These are phyloP conservation scores for Saposhnikovia divaricata DNA, from an alignment of 129 eudicot genomes.

Conservation along the genomic window DNA sequence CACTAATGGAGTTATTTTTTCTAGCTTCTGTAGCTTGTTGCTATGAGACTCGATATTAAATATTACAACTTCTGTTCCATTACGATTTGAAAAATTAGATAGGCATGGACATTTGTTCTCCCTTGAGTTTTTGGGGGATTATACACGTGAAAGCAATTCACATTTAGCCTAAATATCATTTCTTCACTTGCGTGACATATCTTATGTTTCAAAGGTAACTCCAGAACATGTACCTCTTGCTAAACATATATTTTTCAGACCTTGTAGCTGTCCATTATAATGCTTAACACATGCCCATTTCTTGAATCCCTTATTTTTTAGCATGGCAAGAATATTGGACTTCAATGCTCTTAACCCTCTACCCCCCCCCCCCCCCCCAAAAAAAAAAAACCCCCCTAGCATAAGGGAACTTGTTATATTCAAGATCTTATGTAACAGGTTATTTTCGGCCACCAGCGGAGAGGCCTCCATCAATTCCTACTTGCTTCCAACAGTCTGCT, in stretches of 20 bases:
- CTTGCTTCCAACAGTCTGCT: slow-evolving; percentile 43
- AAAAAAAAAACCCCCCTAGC: too few species aligned
- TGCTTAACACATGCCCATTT: background rate
- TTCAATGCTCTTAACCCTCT: background rate
- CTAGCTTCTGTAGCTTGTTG: background rate
- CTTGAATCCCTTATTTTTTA: background rate
- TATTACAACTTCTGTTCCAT: background rate
- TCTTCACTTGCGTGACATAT: background rate
- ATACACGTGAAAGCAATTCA: background rate
- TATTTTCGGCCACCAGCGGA: slow-evolving; percentile 58
- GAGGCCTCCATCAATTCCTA: slow-evolving; percentile 43
- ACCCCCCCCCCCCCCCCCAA: background rate
- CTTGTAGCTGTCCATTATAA: background rate
- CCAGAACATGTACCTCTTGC: background rate
- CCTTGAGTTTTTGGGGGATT: background rate
- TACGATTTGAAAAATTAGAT: background rate
- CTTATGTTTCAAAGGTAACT: background rate
- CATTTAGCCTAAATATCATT: background rate
- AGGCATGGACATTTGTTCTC: background rate
- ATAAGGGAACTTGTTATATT: background rate
- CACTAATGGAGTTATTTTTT: background rate
- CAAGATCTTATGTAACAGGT: slow-evolving; percentile 36
- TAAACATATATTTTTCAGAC: too few species aligned
- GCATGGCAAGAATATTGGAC: background rate
- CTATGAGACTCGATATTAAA: background rate